Base-by-base conservation (phyloP, 306 rosid species). In the Sicyos edulis region DNA sequence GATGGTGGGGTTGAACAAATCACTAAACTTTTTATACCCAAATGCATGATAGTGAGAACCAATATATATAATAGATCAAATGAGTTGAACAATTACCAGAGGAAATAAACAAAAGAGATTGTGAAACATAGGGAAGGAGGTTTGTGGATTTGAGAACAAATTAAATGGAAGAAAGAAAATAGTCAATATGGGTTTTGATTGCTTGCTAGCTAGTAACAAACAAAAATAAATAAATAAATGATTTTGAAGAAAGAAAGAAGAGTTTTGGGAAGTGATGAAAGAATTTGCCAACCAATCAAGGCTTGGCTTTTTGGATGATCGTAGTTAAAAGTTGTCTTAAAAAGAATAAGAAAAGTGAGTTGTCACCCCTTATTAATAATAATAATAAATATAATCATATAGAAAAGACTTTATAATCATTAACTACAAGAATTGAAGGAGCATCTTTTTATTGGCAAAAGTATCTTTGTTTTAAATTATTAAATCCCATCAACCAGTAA, bases 301-400 rank as follows among this genome's bases (percentile, higher is more conserved):
- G 75, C 32, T 26, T 54, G 42, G 59, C 72, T 76, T 78, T 81
- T 73, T 70, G 72, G 75, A 70, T 78, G 79, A 56, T 68, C 62
- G 76, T 72, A 72, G 61, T 70, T 75, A 56, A 78, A 74, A 76
- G 81, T 70, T 78, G 83, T 76, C 67, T 76, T 56, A 80, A 78
- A 78, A 26, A 80, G 58, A 78, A 78, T 80, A 70, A 74, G 83
- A 78, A 69, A 77, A 77, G 64, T 81, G 88, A 84, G 88, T 84
- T 84, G 88, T 76, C 88, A 81, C 80, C 83, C 80, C 80, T 68
- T 15, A 53, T 42, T 20, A 64, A 63, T 37, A 62, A 34, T 62
- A 62, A 62, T 26, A 26, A 26, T 26, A 26, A 37, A 37, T 32
- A 63, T 61, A 70, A 70, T 49, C 57, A 51, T 49, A 24, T 70